Evolutionary conservation across 805 yeast species (phyloP).

Genomic region (Candida ficus): DNA sequence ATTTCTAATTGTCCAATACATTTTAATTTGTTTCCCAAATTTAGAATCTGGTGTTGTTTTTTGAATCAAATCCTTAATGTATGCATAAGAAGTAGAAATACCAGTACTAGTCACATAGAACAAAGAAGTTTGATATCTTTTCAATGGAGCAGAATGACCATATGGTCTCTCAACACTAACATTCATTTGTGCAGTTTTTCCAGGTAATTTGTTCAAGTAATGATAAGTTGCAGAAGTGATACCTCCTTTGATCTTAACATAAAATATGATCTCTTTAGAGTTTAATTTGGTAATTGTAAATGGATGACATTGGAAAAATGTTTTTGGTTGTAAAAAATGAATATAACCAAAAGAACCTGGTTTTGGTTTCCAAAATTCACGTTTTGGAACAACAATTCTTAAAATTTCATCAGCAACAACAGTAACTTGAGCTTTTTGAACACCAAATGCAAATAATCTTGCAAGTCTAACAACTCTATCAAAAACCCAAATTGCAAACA

Average conservation of each 20-base stretch:
- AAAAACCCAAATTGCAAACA: slow-evolving; percentile 40
- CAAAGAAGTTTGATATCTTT: slow-evolving; percentile 33
- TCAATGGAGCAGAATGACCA: slow-evolving; percentile 37
- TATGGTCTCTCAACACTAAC: slow-evolving; percentile 63
- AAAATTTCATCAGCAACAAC: slow-evolving; percentile 36
- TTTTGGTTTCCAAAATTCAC: slow-evolving; percentile 44
- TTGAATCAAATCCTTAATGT: slow-evolving; percentile 27
- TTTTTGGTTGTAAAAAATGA: slow-evolving; percentile 44
- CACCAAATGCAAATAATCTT: slow-evolving; percentile 21
- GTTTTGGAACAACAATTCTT: slow-evolving; percentile 33
- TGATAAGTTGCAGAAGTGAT: slow-evolving; percentile 29
- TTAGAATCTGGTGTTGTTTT: no score
- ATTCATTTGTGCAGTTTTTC: slow-evolving; percentile 20
- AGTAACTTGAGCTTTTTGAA: slow-evolving; percentile 21
- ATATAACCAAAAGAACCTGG: slow-evolving; percentile 60
- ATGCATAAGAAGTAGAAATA: slow-evolving; percentile 43
- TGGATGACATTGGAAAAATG: slow-evolving; percentile 72
- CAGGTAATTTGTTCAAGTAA: slow-evolving; percentile 24
- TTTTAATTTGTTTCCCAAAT: slow-evolving; percentile 32
- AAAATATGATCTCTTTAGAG: slow-evolving; percentile 36
- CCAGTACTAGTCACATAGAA: slow-evolving; percentile 51
- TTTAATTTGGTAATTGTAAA: slow-evolving; percentile 50
- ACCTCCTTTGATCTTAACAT: slow-evolving; percentile 53
- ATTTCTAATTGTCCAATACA: slow-evolving; percentile 64
- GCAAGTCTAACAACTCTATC: slow-evolving; percentile 43